A percentile compares a stretch with the other conserved stretches of the same genome.
phyloP scores from a whole-genome alignment of 768 basidiomycete genomes.

The Exidia glandulosa region DNA sequence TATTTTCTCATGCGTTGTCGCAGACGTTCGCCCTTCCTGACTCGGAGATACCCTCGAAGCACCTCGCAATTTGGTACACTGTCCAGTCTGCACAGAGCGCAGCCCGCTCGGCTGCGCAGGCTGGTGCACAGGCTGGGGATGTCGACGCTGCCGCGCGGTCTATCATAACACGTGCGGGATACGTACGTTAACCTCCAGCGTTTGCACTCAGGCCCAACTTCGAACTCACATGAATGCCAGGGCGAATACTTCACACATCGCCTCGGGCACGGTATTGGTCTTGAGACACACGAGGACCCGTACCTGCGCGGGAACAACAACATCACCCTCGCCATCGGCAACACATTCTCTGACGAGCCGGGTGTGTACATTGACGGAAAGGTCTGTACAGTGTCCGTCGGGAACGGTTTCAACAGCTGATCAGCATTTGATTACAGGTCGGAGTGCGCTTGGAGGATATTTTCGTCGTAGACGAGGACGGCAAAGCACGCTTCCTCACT shows the following conservation, averaged over 20 bases:
- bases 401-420: constrained; percentile 1
- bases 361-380: constrained; percentile 62
- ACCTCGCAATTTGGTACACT: constrained; percentile 49
- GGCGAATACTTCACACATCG: constrained; percentile 67
- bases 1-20: neutral
- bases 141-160: constrained; percentile 56
- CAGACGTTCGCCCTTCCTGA: constrained; percentile 56
- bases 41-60: constrained; percentile 41
- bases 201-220: too few relatives aligned
- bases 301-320: constrained; percentile 65
- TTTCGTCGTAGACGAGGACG: constrained; percentile 48
- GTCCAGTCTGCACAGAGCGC: constrained; percentile 54
- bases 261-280: constrained; percentile 73
- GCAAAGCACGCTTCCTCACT: constrained; percentile 48
- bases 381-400: constrained; percentile 21
- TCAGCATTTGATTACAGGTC: constrained; percentile 32
- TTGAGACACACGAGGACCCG: constrained; percentile 74
- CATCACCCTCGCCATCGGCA: constrained; percentile 45
- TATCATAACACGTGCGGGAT: constrained; percentile 31
- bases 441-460: constrained; percentile 82
- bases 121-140: constrained; percentile 36
- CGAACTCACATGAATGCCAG: too few relatives aligned
- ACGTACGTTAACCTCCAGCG: too few relatives aligned
- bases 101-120: constrained; percentile 37
- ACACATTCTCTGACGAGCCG: constrained; percentile 77